These are phyloP conservation scores for Biscutella auriculata DNA, from an alignment of 441 rosid species.

Conservation along the genomic window DNA sequence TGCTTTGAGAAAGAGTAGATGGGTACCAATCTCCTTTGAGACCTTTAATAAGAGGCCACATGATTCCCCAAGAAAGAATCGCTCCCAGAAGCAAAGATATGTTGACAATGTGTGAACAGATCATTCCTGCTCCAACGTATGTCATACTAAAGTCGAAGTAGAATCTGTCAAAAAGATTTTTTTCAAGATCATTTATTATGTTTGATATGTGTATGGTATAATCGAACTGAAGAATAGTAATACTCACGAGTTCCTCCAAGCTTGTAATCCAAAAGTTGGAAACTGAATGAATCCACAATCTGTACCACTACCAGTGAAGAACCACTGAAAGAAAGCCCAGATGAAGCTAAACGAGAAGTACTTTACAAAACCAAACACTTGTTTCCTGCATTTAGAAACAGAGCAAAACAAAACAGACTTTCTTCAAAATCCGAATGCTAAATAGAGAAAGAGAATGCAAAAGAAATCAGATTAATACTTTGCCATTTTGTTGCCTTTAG, in stretches of 20 bases:
- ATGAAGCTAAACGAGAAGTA: constrained; percentile 68
- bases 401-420: too few species aligned
- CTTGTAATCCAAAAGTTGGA: constrained; percentile 75
- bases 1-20: constrained; percentile 27
- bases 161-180: constrained; percentile 50
- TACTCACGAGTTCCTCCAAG: constrained; percentile 56
- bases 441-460: not conserved
- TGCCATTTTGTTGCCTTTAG: constrained; percentile 63
- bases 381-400: constrained; percentile 47
- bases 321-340: constrained; percentile 98
- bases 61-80: constrained; percentile 73
- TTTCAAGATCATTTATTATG: constrained; percentile 16
- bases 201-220: too few species aligned
- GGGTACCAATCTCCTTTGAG: constrained; percentile 76
- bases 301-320: constrained; percentile 49
- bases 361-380: constrained; percentile 62
- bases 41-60: constrained; percentile 73
- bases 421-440: too few species aligned
- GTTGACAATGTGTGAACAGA: constrained; percentile 75
- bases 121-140: constrained; percentile 87
- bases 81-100: constrained; percentile 76
- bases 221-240: not conserved
- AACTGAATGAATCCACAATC: constrained; percentile 67
- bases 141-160: constrained; percentile 86
- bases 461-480: constrained; percentile 33